Base-by-base conservation (phyloP, 495 filamentous ascomycete species). In the Apiosordaria backusii region DNA sequence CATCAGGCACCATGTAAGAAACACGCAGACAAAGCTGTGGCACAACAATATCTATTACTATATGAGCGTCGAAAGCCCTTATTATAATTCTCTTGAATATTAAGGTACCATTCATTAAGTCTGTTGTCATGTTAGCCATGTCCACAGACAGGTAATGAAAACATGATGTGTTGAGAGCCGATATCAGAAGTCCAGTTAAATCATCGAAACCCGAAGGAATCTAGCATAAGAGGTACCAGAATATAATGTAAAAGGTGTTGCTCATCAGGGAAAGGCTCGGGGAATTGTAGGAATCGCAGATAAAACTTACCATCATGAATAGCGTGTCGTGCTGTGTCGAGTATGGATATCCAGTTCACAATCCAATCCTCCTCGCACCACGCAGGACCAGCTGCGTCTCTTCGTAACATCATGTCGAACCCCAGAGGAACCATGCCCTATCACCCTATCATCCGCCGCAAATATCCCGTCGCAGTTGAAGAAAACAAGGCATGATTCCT, bases 221-320 rank as follows among this genome's bases (percentile, higher is more conserved):
- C 79, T 87, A 82, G 85, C 81, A 85, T 85, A 85, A 87, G 85
- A 86, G 85, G 85, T 87, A 83, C 84, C 85, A 86, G 83, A 87
- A 85, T 78, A 76, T 73, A 76, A 74, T 70, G 70, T 74, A 68
- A 67, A 71, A 13, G 67, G 78, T 64, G 58, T 70, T 59, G 58
- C 76, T 86, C 82, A 86, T 87, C 82, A 85, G 76, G 66, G 62
- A 27, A 52, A 35, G 69, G 75, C 71, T 60, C 54, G 59, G 57
- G 22, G 25, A 52, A 27, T 15, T 19, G 50, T 19, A 15, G 22
- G 16, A 23, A 1, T 23, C 60, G 58, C 65, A 65, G 62, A 59
- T n/a, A 60, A 2, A 63, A 62, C 65, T 65, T 62, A 71, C 64
- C 61, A 70, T 45, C 6, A 45, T 45, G 35, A 45, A 45, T 2